Evolutionary conservation across 176 grass and related monocot species (phyloP), one percentile per base, ranked within the genome.

Genomic region (Lolium multiflorum): DNA sequence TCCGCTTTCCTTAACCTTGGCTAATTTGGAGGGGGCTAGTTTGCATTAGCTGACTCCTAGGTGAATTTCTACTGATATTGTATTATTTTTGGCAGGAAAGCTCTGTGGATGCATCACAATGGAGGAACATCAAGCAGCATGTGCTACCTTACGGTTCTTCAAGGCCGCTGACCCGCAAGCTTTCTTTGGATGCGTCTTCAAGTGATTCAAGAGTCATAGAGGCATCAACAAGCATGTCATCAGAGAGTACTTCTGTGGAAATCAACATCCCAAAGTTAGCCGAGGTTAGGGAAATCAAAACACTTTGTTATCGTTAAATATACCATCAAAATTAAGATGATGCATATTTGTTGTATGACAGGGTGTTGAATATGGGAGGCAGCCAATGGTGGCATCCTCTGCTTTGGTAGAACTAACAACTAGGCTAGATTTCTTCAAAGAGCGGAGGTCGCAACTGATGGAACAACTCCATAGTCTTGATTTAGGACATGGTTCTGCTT

Each of bases 371-470:
- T 92, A 89, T 85, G 87, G 84, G 72, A 90, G 92, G 81, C 91
- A 93, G 28, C 92, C 94, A 28, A 87, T 91, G 61, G 92, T 96
- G 80, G 87, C 97, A 87, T 99, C 97, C 41, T 94, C 97, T 43
- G 97, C 92, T 35, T 85, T 99, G 74, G 94, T 97, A 79, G 97
- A 99, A 82, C 91, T 99, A 68, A 97, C 94, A 58, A 94, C 89
- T 78, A 95, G 97, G 47, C 92, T 99, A 85, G 97, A 99, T 93
- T 99, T 99, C 91, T 99, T 99, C 83, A 94, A 99, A 87, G 97
- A 97, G 44, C 87, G 94, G 76, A 92, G 97, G 82, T 94, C 94
- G 2, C 97, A 99, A 76, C 83, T 99, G 73, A 99, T 99, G 94
- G 97, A 99, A 86, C 97, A 99, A 70, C 89, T 99, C 63, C 94